Conservation (phyloP, 495 filamentous ascomycete species). For the Jackrogersella minutella region DNA sequence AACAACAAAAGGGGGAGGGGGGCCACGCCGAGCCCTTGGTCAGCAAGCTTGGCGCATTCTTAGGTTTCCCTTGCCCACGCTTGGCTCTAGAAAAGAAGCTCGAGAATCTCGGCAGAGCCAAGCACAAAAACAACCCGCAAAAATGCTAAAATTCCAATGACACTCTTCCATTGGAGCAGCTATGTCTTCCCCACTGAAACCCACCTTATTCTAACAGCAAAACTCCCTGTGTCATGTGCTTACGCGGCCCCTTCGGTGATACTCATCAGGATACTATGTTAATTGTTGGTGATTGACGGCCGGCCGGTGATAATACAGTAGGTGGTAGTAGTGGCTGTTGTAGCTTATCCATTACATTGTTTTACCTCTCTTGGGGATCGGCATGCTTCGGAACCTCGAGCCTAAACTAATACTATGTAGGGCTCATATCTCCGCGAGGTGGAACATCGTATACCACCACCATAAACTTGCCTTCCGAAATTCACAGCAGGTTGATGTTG, state of each 20-base stretch:
- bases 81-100: slow-evolving; percentile 30
- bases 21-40: slow-evolving; percentile 31
- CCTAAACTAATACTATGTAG: slow-evolving; percentile 35
- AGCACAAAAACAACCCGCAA: slow-evolving; percentile 23
- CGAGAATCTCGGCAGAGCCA: slow-evolving; percentile 40
- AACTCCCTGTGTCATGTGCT: slow-evolving; percentile 38
- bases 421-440: slow-evolving; percentile 37
- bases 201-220: slow-evolving; percentile 42
- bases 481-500: slow-evolving; percentile 10
- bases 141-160: slow-evolving; percentile 20
- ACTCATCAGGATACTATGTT: slow-evolving; percentile 18
- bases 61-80: slow-evolving; percentile 16
- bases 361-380: slow-evolving; percentile 24
- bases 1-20: slow-evolving; percentile 29
- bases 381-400: slow-evolving; percentile 17
- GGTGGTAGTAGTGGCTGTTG: slow-evolving; percentile 12
- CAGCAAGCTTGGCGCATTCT: slow-evolving; percentile 29
- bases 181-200: slow-evolving; percentile 28
- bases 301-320: slow-evolving; percentile 30
- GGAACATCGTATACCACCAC: slow-evolving; percentile 39
- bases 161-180: slow-evolving; percentile 13
- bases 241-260: slow-evolving; percentile 43
- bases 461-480: slow-evolving; percentile 27
- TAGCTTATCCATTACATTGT: slow-evolving; percentile 29
- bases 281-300: slow-evolving; percentile 22